Conservation (phyloP, 805 yeast species). For the Ogataea parapolymorpha region DNA sequence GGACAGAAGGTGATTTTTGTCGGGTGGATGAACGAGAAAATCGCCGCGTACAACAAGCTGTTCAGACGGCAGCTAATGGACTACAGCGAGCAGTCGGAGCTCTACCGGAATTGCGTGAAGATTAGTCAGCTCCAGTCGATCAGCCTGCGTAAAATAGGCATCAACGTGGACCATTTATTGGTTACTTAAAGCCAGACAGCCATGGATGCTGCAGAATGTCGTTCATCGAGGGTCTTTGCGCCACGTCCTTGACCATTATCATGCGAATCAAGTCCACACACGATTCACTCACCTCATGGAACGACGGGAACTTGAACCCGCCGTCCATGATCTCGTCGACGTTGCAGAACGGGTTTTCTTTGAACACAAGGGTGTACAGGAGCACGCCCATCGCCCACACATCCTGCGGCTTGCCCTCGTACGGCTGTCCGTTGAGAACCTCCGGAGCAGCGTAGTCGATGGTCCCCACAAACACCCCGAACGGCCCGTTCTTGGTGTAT, state of each 20-base stretch:
- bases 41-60: constrained; percentile 53
- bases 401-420: constrained; percentile 92
- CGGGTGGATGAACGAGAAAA: constrained; percentile 72
- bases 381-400: constrained; percentile 96
- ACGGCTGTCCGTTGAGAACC: constrained; percentile 82
- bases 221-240: constrained; percentile 67
- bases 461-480: constrained; percentile 96
- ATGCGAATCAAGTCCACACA: constrained; percentile 58
- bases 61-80: constrained; percentile 69
- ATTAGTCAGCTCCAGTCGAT: constrained; percentile 56
- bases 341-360: constrained; percentile 93
- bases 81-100: constrained; percentile 48
- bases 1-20: constrained; percentile 41
- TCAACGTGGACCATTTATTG: constrained; percentile 71
- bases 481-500: constrained; percentile 85
- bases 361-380: constrained; percentile 82
- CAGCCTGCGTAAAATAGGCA: constrained; percentile 60
- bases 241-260: constrained; percentile 67
- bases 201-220: constrained; percentile 71
- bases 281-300: constrained; percentile 51
- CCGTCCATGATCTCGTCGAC: constrained; percentile 96
- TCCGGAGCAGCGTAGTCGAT: constrained; percentile 98
- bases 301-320: constrained; percentile 64
- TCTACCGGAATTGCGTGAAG: constrained; percentile 53
- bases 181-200: constrained; percentile 36